phyloP scores from a whole-genome alignment of 1,139 yeast species.

The Kurtzmaniella natalensis region DNA sequence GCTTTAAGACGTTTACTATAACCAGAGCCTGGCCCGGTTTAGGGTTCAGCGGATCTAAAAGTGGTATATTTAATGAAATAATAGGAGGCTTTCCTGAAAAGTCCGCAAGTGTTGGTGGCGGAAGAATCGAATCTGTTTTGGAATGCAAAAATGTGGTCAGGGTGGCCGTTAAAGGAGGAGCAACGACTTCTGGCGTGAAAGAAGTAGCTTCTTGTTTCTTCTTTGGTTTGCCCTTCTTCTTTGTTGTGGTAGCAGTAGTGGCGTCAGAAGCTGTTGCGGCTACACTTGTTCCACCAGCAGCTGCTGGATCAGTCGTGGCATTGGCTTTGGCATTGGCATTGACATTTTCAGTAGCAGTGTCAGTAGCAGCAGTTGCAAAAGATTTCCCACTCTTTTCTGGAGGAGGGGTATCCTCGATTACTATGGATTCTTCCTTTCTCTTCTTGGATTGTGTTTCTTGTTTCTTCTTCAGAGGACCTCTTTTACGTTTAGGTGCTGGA shows the following conservation, averaged over 20 bases:
- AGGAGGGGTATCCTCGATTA: constrained; percentile 4
- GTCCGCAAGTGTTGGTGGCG: constrained; percentile 6
- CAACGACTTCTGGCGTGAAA: constrained; percentile 3
- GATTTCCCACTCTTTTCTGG: constrained; percentile 8
- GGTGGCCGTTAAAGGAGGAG: constrained; percentile 11
- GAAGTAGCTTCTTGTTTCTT: constrained; percentile 10
- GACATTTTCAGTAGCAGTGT: too few relatives aligned
- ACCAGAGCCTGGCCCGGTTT: constrained; percentile 67
- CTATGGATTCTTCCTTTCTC: constrained; percentile 11
- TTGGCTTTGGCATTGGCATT: too few relatives aligned
- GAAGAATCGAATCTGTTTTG: constrained; percentile 3
- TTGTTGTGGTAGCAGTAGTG: constrained; percentile 3
- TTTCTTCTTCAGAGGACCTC: constrained; percentile 12
- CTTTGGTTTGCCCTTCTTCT: constrained; percentile 8
- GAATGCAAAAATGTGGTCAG: constrained; percentile 17
- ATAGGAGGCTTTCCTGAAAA: constrained; percentile 31
- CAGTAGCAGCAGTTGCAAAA: constrained; percentile 1
- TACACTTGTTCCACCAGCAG: constrained; percentile 5
- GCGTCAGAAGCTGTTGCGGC: too few relatives aligned
- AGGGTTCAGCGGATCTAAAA: constrained; percentile 45
- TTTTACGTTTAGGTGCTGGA: constrained; percentile 9
- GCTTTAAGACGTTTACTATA: constrained; percentile 69
- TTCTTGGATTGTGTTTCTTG: constrained; percentile 12
- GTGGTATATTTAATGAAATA: constrained; percentile 58
- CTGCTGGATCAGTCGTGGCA: too few relatives aligned